Evolutionary conservation across 2,329 filamentous ascomycete species (phyloP), one percentile per base, ranked within the genome.

Genomic region (Ophiostoma angusticollis): DNA sequence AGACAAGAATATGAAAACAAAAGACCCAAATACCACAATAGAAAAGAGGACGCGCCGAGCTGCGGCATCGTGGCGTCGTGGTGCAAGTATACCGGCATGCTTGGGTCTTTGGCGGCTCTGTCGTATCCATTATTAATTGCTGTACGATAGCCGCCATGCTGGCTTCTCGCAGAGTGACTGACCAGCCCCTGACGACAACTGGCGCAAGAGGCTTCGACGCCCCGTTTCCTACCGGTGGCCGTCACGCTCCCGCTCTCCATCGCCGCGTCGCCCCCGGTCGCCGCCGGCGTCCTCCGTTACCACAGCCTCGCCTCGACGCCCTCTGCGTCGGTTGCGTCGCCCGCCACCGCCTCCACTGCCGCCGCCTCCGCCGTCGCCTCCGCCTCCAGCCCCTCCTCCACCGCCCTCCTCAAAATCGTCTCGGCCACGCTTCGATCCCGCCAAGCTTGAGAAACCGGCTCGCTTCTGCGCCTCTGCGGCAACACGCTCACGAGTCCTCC

Each of bases 401-500:
- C 49, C 55, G 13, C 54, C 63, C 5, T 62, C 65, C 14, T 65
- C 64, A 17, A 53, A 61, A 6, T 63, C 64, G n/a, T 67, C 65
- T n/a, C 68, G 60, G 36, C 62, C 56, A 45, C 74, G 58, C 56
- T 78, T 71, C 48, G 62, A 49, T 39, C 65, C 60, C 28, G 59
- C 57, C 22, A 68, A 50, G 37, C 71, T 64, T 31, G 74, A 66
- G 57, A 79, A 72, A 25, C 74, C 69, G 2, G 48, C 48, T 16
- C 47, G 45, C 38, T 51, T 51, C 56, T 83, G 75, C 28, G 75
- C 73, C 57, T 84, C 80, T 50, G 78, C 79, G 11, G 79, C 62
- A 37, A 82, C 62, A 19, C 80, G 66, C 54, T 81, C 77, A 32
- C 77, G 67, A 50, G 80, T 70, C 13, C 76, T 64, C 11, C 72